These are phyloP conservation scores for Soucietia sequanensis DNA, from an alignment of 805 yeast species.

Conservation along the genomic window DNA sequence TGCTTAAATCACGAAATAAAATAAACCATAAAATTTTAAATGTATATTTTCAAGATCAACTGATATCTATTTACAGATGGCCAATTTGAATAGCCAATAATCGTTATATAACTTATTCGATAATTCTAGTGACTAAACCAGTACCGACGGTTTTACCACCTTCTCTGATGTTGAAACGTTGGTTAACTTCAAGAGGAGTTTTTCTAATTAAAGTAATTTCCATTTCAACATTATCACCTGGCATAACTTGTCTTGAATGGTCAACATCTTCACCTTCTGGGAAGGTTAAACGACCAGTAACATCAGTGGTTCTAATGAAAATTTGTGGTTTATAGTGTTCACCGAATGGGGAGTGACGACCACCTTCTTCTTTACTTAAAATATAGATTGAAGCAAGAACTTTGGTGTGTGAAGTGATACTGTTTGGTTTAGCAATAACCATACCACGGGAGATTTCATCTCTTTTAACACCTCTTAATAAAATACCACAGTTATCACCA, in stretches of 20 bases:
- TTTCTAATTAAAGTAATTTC: slow-evolving; percentile 84
- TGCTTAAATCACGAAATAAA: too few species aligned
- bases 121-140: slow-evolving; percentile 91
- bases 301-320: slow-evolving; percentile 95
- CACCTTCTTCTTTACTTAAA: slow-evolving; percentile 97
- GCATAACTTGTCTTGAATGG: slow-evolving; percentile 87
- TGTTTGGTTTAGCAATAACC: slow-evolving; percentile 91
- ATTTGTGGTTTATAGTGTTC: slow-evolving; percentile 98
- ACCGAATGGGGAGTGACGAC: slow-evolving; percentile 97
- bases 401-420: slow-evolving; percentile 90
- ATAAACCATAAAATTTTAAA: too few species aligned
- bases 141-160: slow-evolving; percentile 99
- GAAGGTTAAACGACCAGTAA: slow-evolving; percentile 86
- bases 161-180: slow-evolving; percentile 99
- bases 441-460: slow-evolving; percentile 96
- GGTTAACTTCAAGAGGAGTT: slow-evolving; percentile 93
- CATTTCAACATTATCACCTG: slow-evolving; percentile 99
- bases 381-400: slow-evolving; percentile 91
- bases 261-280: slow-evolving; percentile 74
- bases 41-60: too few species aligned
- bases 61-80: slow-evolving; percentile 9
- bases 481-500: slow-evolving; percentile 98
- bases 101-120: slow-evolving; percentile 46
- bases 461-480: slow-evolving; percentile 97
- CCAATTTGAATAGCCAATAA: not conserved